phyloP scores from a whole-genome alignment of 768 basidiomycete genomes.

The Leucocoprinus sp. region DNA sequence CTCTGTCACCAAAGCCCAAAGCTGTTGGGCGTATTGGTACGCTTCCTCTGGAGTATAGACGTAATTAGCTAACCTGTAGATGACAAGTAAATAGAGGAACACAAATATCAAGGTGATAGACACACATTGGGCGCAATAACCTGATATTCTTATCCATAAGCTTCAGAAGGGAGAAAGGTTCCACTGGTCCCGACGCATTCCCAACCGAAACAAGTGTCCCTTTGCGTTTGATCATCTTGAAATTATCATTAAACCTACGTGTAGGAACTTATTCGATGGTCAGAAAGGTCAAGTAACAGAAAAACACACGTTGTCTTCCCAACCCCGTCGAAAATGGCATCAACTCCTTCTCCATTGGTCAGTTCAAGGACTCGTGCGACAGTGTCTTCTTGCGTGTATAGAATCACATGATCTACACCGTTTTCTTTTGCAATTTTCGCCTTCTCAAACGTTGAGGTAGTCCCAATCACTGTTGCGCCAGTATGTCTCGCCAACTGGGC shows the following conservation, averaged over 20 bases:
- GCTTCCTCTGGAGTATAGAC: conserved; percentile 67
- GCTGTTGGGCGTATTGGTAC: conserved; percentile 49
- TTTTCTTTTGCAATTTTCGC: conserved; percentile 67
- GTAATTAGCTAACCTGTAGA: conserved; percentile 60
- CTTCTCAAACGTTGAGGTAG: conserved; percentile 81
- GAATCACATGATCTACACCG: conserved; percentile 83
- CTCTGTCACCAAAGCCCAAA: conserved; percentile 52
- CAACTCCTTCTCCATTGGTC: conserved; percentile 73
- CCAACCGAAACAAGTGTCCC: conserved; percentile 88
- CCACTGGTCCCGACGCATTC: conserved; percentile 83
- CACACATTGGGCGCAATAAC: conserved; percentile 67
- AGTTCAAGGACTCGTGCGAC: conserved; percentile 66
- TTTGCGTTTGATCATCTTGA: conserved; percentile 75
- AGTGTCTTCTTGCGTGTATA: conserved; percentile 70
- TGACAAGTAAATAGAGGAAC: neutral
- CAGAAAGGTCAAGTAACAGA: neutral
- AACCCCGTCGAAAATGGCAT: conserved; percentile 92
- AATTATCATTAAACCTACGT: conserved; percentile 65
- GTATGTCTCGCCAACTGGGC: conserved; percentile 60
- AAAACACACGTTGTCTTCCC: conserved; percentile 82
- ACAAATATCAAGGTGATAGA: conserved; percentile 7
- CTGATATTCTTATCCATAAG: conserved; percentile 79
- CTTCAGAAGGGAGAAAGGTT: conserved; percentile 65
- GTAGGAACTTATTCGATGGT: neutral
- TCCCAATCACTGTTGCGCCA: conserved; percentile 90